Percentiles rank a stretch among this genome's conserved stretches.
These are phyloP conservation scores for Dactylellina sp. DNA, from an alignment of 2,329 filamentous ascomycete species.

Conservation along the genomic window DNA sequence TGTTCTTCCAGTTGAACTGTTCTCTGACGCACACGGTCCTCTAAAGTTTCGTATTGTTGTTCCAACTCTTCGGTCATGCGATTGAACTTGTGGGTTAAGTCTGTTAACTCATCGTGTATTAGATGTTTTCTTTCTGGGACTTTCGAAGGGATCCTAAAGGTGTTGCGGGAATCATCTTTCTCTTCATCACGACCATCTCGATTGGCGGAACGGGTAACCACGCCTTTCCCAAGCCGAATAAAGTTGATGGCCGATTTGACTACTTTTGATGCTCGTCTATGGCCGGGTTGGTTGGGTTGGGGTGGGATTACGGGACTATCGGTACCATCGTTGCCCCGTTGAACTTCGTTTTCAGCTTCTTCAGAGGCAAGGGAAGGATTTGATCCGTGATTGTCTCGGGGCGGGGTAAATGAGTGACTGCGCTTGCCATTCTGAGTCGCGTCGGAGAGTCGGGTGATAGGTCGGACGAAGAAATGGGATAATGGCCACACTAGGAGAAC, in stretches of 20 bases:
- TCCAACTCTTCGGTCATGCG: slow-evolving; percentile 92
- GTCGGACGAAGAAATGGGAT: slow-evolving; percentile 82
- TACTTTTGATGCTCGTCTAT: slow-evolving; percentile 22
- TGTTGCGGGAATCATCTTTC: slow-evolving; percentile 64
- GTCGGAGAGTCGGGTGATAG: slow-evolving; percentile 79
- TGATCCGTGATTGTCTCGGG: slow-evolving; percentile 14
- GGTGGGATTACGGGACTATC: slow-evolving; percentile 3
- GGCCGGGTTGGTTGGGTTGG: background rate
- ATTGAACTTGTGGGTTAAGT: slow-evolving; percentile 87
- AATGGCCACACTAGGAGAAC: slow-evolving; percentile 79
- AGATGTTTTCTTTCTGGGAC: slow-evolving; percentile 80
- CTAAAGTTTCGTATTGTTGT: slow-evolving; percentile 84
- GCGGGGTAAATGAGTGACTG: background rate
- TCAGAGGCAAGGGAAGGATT: slow-evolving; percentile 10
- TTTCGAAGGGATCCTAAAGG: slow-evolving; percentile 86
- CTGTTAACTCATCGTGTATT: slow-evolving; percentile 78
- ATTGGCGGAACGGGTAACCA: background rate
- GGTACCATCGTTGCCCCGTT: slow-evolving; percentile 28
- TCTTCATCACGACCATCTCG: slow-evolving; percentile 29
- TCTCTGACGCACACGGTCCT: slow-evolving; percentile 84
- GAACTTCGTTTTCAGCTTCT: background rate
- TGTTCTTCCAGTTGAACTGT: slow-evolving; percentile 88
- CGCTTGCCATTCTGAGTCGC: slow-evolving; percentile 77
- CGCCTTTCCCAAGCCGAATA: slow-evolving; percentile 11
- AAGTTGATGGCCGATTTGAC: slow-evolving; percentile 40